Base-by-base conservation (phyloP, 139 green algal genomes). In the Picochlorum sp. region DNA sequence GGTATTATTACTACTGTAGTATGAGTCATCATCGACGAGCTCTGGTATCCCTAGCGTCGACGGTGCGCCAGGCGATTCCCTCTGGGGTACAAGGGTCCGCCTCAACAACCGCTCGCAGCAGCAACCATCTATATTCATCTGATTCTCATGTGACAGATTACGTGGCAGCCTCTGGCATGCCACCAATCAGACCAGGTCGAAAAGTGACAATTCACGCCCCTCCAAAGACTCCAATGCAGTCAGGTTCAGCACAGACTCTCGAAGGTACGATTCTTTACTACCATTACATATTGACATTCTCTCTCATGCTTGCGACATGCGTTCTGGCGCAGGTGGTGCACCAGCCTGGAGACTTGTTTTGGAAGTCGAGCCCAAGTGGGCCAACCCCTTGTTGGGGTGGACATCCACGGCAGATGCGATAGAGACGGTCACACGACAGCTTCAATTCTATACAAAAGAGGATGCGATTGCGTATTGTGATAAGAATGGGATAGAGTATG, bases 361-460 rank as follows among this genome's bases (percentile, higher is more conserved):
- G 28, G 77, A 88, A 9, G 81, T 68, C 13, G 38, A 76, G 37
- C 45, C 18, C 63, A 95, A 88, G 78, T 97, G 92, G 92, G 67
- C 87, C 58, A 98, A 98, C 78, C 91, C 91, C 2, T 80, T 98
- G 3, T 97, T 97, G 62, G 92, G 92, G 8, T 98, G 92, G 92
- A 97, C 91, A n/a, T 96, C 87, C 18, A 96, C 91, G 6, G 85
- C 77, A 1, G 92, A 98, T 70, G 70, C 88, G 0, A 55, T 90
- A 30, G 89, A 95, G 69, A 90, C 87, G 54, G 81, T 93, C 23
- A 70, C 37, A 2, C 72, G 83, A 28, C 57, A 77, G 2, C 57
- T 95, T 26, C 59, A 71, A 28, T 95, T 94, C 52, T 67, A 77
- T 57, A 80, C 67, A 34, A 80, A 82, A 61, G 68, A 87, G 38